Evolutionary conservation across 139 green algal genomes (phyloP).

Genomic region (Ettlia oleoabundans): DNA sequence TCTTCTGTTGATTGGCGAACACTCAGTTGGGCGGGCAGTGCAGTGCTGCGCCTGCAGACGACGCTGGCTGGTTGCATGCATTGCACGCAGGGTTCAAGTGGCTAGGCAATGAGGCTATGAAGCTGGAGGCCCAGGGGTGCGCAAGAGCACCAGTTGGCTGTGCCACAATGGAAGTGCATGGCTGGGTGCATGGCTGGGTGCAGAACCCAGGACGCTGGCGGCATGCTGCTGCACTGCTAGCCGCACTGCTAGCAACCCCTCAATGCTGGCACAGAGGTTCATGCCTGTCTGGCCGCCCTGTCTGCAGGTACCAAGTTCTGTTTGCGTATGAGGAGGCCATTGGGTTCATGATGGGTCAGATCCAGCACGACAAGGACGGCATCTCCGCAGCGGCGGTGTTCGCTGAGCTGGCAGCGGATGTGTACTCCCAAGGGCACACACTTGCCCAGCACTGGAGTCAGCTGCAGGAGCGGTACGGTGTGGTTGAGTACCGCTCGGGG

Average conservation of each 20-base stretch:
- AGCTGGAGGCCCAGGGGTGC: conserved; percentile 59
- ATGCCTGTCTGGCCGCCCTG: not conserved
- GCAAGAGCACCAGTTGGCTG: not conserved
- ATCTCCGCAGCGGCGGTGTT: conserved; percentile 72
- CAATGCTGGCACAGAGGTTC: too few species aligned
- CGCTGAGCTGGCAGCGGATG: conserved; percentile 66
- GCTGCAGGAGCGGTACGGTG: conserved; percentile 39
- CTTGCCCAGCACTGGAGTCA: conserved; percentile 47
- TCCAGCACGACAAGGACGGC: conserved; percentile 75
- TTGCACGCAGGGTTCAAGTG: too few species aligned
- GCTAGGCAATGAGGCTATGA: conserved; percentile 72
- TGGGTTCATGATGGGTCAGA: conserved; percentile 68
- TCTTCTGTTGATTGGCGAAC: too few species aligned
- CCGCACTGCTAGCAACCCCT: too few species aligned
- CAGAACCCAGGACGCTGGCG: too few species aligned
- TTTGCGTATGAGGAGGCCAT: conserved; percentile 89
- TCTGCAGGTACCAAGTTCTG: conserved; percentile 53
- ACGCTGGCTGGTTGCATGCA: too few species aligned
- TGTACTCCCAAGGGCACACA: conserved; percentile 47
- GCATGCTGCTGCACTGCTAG: not conserved
- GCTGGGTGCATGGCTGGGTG: too few species aligned
- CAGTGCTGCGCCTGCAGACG: too few species aligned
- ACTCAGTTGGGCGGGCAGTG: too few species aligned
- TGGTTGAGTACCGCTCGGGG: conserved; percentile 55
- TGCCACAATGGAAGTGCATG: too few species aligned